These are phyloP conservation scores for Ceratocystis cubensis DNA, from an alignment of 2,329 filamentous ascomycete species.

Conservation along the genomic window DNA sequence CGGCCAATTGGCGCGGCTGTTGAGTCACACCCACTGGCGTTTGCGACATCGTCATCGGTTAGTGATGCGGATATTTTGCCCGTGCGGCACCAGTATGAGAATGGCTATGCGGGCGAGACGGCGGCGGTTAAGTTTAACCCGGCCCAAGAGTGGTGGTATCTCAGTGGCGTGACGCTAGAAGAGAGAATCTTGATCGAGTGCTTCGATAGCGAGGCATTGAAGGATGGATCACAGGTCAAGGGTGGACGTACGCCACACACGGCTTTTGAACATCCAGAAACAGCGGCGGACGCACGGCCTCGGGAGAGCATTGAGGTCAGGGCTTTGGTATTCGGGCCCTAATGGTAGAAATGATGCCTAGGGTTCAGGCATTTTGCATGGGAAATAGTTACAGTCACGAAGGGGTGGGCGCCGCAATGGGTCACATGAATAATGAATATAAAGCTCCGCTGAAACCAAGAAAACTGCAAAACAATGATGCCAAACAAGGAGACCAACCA, in stretches of 20 bases:
- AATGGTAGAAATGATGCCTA: neutral
- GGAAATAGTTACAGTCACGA: neutral
- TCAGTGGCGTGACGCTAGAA: slow-evolving; percentile 61
- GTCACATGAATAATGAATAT: neutral
- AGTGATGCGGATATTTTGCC: slow-evolving; percentile 52
- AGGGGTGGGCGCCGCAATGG: neutral
- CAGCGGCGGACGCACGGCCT: slow-evolving; percentile 53
- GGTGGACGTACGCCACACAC: slow-evolving; percentile 56
- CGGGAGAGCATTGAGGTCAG: slow-evolving; percentile 86
- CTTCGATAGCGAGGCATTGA: slow-evolving; percentile 46
- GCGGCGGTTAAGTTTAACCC: slow-evolving; percentile 52
- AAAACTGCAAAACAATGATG: too few relatives aligned
- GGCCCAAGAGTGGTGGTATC: slow-evolving; percentile 63
- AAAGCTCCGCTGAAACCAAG: too few relatives aligned
- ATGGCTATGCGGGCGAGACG: slow-evolving; percentile 58
- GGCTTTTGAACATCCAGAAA: slow-evolving; percentile 66
- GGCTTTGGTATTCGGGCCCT: slow-evolving; percentile 61
- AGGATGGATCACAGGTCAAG: slow-evolving; percentile 40
- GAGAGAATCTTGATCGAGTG: slow-evolving; percentile 70
- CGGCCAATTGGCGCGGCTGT: slow-evolving; percentile 51
- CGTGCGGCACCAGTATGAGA: slow-evolving; percentile 59
- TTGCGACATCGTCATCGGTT: slow-evolving; percentile 52
- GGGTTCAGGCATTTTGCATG: neutral
- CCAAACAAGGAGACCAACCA: too few relatives aligned
- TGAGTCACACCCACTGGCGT: slow-evolving; percentile 54